Conservation (phyloP, 139 green algal species). For the Chlamydomonas urium region DNA sequence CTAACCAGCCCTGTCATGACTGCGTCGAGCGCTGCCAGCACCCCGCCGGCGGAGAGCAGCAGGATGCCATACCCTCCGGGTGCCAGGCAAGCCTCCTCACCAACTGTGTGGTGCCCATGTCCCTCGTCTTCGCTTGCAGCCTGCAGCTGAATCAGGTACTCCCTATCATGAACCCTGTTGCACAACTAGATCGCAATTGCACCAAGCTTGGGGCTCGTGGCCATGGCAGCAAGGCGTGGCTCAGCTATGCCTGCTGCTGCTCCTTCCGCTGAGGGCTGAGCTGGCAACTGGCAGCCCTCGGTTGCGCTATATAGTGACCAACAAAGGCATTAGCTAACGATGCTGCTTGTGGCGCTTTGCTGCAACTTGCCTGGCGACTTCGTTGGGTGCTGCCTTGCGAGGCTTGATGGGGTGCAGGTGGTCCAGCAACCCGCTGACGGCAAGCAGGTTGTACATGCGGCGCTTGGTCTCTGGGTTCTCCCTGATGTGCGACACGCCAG, state of each 20-base stretch:
- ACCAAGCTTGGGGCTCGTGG: too few species aligned
- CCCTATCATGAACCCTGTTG: slow-evolving; percentile 21
- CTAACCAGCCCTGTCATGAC: slow-evolving; percentile 37
- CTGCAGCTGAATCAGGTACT: slow-evolving; percentile 20
- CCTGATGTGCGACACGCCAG: too few species aligned
- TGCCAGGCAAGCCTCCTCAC: slow-evolving; percentile 27
- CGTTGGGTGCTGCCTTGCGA: slow-evolving; percentile 24
- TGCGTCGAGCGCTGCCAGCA: slow-evolving; percentile 38
- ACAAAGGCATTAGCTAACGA: too few species aligned
- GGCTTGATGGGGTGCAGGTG: slow-evolving; percentile 35
- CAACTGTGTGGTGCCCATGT: slow-evolving; percentile 25
- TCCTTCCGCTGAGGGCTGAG: too few species aligned
- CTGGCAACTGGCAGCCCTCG: too few species aligned
- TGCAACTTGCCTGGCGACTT: slow-evolving; percentile 23
- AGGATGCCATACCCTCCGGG: slow-evolving; percentile 47
- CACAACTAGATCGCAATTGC: too few species aligned
- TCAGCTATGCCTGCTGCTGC: too few species aligned
- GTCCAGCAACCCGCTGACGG: slow-evolving; percentile 38
- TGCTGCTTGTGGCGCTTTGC: too few species aligned
- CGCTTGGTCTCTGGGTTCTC: slow-evolving; percentile 55
- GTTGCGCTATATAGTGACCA: too few species aligned
- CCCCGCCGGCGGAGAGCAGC: slow-evolving; percentile 44
- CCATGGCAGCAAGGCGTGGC: too few species aligned
- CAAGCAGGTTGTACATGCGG: slow-evolving; percentile 45
- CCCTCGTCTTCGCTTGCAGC: slow-evolving; percentile 16